These are phyloP conservation scores for Tilletiopsis washingtonensis DNA, from an alignment of 1,284 basidiomycete species.

Conservation along the genomic window DNA sequence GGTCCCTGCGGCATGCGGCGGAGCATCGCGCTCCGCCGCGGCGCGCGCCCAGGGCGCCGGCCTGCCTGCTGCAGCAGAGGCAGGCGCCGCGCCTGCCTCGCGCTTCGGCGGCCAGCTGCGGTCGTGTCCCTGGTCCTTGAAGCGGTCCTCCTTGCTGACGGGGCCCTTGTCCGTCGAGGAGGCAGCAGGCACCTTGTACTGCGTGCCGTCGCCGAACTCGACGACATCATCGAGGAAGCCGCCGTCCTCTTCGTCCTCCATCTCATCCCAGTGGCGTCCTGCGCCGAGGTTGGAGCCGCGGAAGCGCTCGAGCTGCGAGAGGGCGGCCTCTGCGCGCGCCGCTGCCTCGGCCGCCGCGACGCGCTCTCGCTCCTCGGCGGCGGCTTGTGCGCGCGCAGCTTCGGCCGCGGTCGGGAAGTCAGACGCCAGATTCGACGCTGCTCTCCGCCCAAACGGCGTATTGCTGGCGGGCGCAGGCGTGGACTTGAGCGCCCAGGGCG, in stretches of 20 bases:
- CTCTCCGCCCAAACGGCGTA: not conserved
- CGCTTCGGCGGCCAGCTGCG: constrained; percentile 39
- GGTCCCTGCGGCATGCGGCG: too few species aligned
- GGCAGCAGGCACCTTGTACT: constrained; percentile 37
- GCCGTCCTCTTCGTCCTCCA: constrained; percentile 37
- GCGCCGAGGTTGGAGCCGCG: constrained; percentile 28
- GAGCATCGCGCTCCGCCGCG: too few species aligned
- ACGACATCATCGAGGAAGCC: constrained; percentile 43
- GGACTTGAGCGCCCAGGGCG: not conserved
- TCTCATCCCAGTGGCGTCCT: constrained; percentile 44
- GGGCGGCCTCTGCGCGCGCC: constrained; percentile 23
- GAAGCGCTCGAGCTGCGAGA: constrained; percentile 40
- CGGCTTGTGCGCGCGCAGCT: constrained; percentile 31
- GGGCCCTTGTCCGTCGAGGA: constrained; percentile 7
- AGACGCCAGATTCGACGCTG: constrained; percentile 12
- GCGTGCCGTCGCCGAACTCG: constrained; percentile 44
- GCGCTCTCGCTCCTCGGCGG: constrained; percentile 35
- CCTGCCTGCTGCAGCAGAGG: too few species aligned
- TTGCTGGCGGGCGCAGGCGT: too few species aligned
- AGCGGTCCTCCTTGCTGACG: constrained; percentile 39
- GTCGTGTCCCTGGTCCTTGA: constrained; percentile 38
- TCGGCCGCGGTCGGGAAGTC: constrained; percentile 46
- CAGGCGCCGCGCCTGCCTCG: too few species aligned
- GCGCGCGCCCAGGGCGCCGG: too few species aligned
- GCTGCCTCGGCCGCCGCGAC: constrained; percentile 30